Base-by-base conservation (phyloP, 805 yeast species). In the Kuraishia ogatae region DNA sequence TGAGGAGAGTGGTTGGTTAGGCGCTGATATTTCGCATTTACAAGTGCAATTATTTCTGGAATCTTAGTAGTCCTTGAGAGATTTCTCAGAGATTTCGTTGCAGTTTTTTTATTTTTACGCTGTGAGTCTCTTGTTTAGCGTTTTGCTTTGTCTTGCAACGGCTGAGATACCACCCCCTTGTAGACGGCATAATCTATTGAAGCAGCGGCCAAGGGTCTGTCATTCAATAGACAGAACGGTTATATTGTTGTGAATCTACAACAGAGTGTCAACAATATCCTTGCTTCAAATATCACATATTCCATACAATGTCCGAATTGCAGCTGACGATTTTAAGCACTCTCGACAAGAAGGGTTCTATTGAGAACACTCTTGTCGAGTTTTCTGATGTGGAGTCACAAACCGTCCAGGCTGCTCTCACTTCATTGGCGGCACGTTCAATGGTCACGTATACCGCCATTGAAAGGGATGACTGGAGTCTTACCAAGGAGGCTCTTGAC, bases 401-500 rank as follows among this genome's bases (percentile, higher is more conserved):
- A 68, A 75, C 80, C 17, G 76, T 89, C 54, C 87, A 87, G 62
- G 79, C 96, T n/a, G 93, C 93, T 28, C 81, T 94, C 64, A 86
- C 85, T 66, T 92, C 97, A 22, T 78, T 94, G 56, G 80, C 85
- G 67, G 92, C 97, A 58, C 87, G 87, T 69, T 78, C 81, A 55
- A 92, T 93, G 89, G 79, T 94, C 62, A 72, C 72, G 50, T 92
- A 83, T 75, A 76, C 80, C 62, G 81, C 88, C 58, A 76, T 82
- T 54, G 98, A 93, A 69, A 75, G 77, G 54, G 96, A 92, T 61
- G 69, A 75, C 60, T 93, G 92, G 85, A 71, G 77, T 26, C 80
- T 91, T 59, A 86, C 96, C 13, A 72, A 71, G 11, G 99, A 94
- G 75, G 98, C 96, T 52, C 71, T 81, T 61, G 92, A 88, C 49